Base-by-base conservation (phyloP, 2,329 filamentous ascomycete genomes). In the Dendrostoma leiphaemia region DNA sequence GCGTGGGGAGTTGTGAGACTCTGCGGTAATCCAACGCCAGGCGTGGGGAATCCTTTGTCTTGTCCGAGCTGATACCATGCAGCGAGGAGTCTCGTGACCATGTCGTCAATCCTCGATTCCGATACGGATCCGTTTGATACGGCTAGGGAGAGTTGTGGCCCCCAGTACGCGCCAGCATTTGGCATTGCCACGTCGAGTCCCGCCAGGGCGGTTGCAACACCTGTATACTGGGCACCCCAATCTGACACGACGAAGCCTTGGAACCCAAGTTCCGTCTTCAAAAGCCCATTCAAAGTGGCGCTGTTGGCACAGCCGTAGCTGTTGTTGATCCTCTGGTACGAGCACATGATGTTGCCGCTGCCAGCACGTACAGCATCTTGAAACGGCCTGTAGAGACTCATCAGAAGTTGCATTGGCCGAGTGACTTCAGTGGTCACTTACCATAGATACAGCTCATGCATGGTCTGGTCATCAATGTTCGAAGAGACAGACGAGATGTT, bases 181-280 rank as follows among this genome's bases (percentile, higher is more conserved):
- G 85, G 86, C 88, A 91, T 90, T 10, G 79, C 80, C 80, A 90
- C 84, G 64, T 91, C 88, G 26, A 91, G 66, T 26, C 88, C 89
- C 3, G 85, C 83, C 52, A 85, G 69, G 1, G 85, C 77, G 4
- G 78, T 79, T 1, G 78, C 78, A 10, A 86, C 79, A 32, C 86
- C 85, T 0, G 81, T 73, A 59, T 88, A 85, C 51, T 88, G 85
- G 1, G 84, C 87, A 29, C 71, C 67, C 85, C 86, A 90, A 64
- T 91, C 88, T 0, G 80, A 78, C 37, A 86, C 79, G 1, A 90
- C 80, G 60, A 85, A 89, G 0, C 87, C 87, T 67, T 80, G 76
- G 59, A 84, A 84, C 3, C 80, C 81, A 1, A 84, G 72, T 58
- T 84, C 81, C 2, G 73, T 76, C 64, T 84, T 91, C 46, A 91